Base-by-base conservation (phyloP, 176 grass and related monocot genomes). In the Oryza glaberrima region DNA sequence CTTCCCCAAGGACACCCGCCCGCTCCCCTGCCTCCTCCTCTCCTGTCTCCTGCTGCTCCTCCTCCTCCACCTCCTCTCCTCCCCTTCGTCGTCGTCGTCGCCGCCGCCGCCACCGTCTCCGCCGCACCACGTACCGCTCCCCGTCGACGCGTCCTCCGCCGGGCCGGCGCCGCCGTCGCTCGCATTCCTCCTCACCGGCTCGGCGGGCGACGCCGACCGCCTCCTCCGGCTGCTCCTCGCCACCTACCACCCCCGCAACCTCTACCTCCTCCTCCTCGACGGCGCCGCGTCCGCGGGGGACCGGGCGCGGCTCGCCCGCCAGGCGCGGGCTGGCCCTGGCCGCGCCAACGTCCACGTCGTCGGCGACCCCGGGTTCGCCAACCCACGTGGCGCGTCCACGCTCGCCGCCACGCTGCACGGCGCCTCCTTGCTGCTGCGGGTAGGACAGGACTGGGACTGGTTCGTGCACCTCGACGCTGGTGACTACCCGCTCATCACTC, bases 251-350 rank as follows among this genome's bases (percentile, higher is more conserved):
- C 96, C 96, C 2, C 85, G 82, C 80, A 98, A 95, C 70, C 54
- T 89, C 83, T 98, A 98, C 76, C 88, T 95, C 72, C 91, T 98
- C 88, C 96, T 94, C 32, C 93, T 98, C 80, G 93, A 98, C 74
- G 70, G 91, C 69, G 85, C 93, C 35, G 91, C 96, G 12, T 64
- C 96, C 19, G 81, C 44, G 28, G 72, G 46, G 7, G 87, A 98
- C 67, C 85, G 96, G 54, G 85, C 77, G 1, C 78, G 83, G 43
- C 89, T 98, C 40, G 91, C 91, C 0, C 76, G 83, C 9, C 40
- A 56, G 6, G 67, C 77, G 26, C 85, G 86, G 30, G 11, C 41
- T 0, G 78, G 70, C 9, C 79, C 91, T 41, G 85, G 72, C 1
- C 70, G 48, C 34, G 17, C 74, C 49, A 98, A 98, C 49, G 93